A percentile compares a stretch with the other conserved stretches of the same genome.
These are phyloP conservation scores for Kwoniella mangroviensis DNA, from an alignment of 768 basidiomycete genomes.

Conservation along the genomic window DNA sequence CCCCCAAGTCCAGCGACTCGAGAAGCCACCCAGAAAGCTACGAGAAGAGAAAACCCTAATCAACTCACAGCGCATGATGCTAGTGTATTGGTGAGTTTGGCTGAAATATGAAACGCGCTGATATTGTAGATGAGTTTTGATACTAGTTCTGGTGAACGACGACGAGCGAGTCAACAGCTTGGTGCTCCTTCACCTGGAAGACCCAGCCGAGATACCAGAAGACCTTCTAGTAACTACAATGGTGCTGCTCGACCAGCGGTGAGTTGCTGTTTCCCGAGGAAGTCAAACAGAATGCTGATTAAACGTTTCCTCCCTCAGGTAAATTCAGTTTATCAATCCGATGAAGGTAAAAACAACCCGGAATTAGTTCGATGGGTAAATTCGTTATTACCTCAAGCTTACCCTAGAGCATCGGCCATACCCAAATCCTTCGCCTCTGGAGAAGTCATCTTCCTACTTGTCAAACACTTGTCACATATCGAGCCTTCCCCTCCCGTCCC, in stretches of 20 bases:
- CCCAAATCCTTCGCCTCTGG: conserved; percentile 63
- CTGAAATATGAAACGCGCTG: neutral
- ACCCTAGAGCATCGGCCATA: conserved; percentile 62
- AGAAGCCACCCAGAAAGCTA: conserved; percentile 82
- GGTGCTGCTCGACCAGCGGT: conserved; percentile 13
- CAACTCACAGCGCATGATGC: conserved; percentile 64
- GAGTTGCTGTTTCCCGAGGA: neutral
- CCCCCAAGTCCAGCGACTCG: conserved; percentile 90
- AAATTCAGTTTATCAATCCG: conserved; percentile 59
- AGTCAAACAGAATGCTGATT: neutral
- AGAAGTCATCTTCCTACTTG: conserved; percentile 78
- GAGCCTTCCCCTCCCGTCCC: conserved; percentile 67
- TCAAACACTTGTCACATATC: conserved; percentile 63
- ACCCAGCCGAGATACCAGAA: conserved; percentile 28
- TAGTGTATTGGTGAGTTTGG: conserved; percentile 40
- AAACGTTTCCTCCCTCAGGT: conserved; percentile 5
- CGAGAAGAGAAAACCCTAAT: conserved; percentile 81
- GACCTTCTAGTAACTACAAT: conserved; percentile 23
- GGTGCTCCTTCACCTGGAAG: conserved; percentile 18
- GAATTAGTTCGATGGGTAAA: conserved; percentile 81
- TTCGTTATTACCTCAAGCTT: conserved; percentile 68
- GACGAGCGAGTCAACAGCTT: conserved; percentile 26
- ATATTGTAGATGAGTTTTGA: conserved; percentile 39
- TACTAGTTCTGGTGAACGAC: conserved; percentile 30
- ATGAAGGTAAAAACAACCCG: conserved; percentile 57